Evolutionary conservation across 1,139 yeast species (phyloP), one percentile per base, ranked within the genome.

Genomic region (Protomyces macrosporus): DNA sequence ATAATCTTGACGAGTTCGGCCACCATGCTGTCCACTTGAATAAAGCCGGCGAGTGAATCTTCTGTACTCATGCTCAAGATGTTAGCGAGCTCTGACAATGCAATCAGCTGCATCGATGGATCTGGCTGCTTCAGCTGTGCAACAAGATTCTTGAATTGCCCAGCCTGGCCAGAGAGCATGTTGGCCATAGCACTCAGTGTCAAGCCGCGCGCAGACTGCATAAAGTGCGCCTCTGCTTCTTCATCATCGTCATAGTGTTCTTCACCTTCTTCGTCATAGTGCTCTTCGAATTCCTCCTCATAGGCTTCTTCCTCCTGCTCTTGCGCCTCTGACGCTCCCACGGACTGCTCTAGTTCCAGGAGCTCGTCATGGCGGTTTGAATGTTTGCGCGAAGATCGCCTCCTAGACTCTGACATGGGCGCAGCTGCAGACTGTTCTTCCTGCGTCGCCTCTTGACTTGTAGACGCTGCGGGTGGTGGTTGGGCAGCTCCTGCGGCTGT

Each of bases 11-110:
- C 82, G 57, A 91, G 75, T 35, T 82, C 81, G 48, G 77, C 78
- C 0, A 89, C 79, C 30, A 89, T 73, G 58, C 78, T 79, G 59
- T 79, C 80, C 0, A 87, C 79, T 0, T 96, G 95, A 10, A 91
- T 78, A 6, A 70, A 67, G 34, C 73, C 71, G 3, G 71, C 59
- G 40, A 76, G 66, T 45, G 69, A 65, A 34, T 74, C 78, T 66
- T 75, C 79, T 37, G 74, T 73, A 23, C 76, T 71, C 67, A 76
- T 72, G 33, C 77, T 71, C 48, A 78, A 69, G 42, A 73, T 65
- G 14, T 74, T 76, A 5, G 78, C 75, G 16, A 78, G 72, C 60
- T 76, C 77, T 57, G 75, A 76, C 45, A 78, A 69, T 1, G 76
- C 78, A 23, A 68, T 67, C 74, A 81, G 72, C 6, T 83, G 80